phyloP scores from a whole-genome alignment of 306 rosid species.

The Chamaecrista fasciculata region DNA sequence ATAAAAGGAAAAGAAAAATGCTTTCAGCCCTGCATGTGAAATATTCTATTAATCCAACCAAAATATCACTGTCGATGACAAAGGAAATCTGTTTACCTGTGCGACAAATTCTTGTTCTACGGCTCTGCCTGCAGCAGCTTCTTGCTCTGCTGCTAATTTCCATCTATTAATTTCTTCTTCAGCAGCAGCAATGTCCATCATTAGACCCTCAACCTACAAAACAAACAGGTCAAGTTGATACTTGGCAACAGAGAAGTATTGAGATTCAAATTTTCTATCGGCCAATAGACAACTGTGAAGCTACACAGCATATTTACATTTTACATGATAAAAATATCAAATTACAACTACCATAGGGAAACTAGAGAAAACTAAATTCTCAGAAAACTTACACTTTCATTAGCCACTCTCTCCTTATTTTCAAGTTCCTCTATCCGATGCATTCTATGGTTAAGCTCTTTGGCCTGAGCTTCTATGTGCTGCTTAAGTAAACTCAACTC shows the following conservation, averaged over 20 bases:
- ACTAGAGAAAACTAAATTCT: background rate
- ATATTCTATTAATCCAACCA: background rate
- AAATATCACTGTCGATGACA: slow-evolving; percentile 4
- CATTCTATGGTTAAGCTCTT: slow-evolving; percentile 79
- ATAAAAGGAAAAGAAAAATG: background rate
- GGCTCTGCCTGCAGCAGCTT: slow-evolving; percentile 96
- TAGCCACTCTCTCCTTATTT: slow-evolving; percentile 90
- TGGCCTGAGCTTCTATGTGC: slow-evolving; percentile 77
- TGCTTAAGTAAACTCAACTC: slow-evolving; percentile 89
- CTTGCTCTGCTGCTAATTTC: slow-evolving; percentile 98
- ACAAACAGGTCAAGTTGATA: slow-evolving; percentile 26
- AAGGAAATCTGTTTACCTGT: slow-evolving; percentile 53
- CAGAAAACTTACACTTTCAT: slow-evolving; percentile 76
- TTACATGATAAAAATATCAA: background rate
- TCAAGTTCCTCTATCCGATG: slow-evolving; percentile 77
- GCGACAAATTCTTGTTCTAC: slow-evolving; percentile 86
- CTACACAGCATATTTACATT: background rate
- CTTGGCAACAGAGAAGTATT: slow-evolving; percentile 12
- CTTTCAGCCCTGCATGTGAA: background rate
- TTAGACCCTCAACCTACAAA: slow-evolving; percentile 87
- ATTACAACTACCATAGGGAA: slow-evolving; percentile 10
- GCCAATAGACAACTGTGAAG: slow-evolving; percentile 6
- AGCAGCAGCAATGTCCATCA: slow-evolving; percentile 96
- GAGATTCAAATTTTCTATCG: slow-evolving; percentile 16
- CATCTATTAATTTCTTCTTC: slow-evolving; percentile 98